Conservation (phyloP, 345 rosid genomes). For the Arabis hirsuta region DNA sequence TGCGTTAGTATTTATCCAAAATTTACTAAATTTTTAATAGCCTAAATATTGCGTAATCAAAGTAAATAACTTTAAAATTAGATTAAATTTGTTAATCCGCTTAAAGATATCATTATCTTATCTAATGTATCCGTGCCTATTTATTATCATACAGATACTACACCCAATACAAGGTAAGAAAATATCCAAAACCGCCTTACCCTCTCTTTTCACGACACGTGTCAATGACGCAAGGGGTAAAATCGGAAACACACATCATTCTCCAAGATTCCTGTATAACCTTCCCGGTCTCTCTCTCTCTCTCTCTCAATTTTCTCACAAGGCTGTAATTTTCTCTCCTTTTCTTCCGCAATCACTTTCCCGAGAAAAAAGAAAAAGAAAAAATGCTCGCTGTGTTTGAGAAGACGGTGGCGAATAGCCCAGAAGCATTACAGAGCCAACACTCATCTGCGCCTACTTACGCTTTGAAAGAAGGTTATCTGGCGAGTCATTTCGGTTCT, state of each 20-base stretch:
- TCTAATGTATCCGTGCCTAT: constrained; percentile 2
- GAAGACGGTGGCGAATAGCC: constrained; percentile 87
- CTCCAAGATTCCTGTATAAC: constrained; percentile 34
- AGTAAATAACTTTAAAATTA: background rate
- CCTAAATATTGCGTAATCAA: background rate
- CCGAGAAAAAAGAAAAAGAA: background rate
- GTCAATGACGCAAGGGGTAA: background rate
- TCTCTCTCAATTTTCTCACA: background rate
- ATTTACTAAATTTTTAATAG: background rate
- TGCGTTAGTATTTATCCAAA: background rate
- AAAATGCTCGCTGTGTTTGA: constrained; percentile 88
- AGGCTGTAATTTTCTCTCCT: constrained; percentile 11
- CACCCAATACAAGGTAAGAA: too few species aligned
- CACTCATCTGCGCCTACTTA: constrained; percentile 48
- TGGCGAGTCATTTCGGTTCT: constrained; percentile 63
- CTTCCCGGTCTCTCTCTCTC: constrained; percentile 39
- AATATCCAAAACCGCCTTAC: constrained; percentile 18
- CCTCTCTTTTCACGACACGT: background rate
- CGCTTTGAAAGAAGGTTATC: constrained; percentile 70
- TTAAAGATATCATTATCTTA: constrained; percentile 8
- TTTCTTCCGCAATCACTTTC: background rate
- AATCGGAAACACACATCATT: background rate
- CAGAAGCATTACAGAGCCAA: constrained; percentile 76
- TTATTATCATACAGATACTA: background rate
- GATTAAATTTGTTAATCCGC: background rate